Base-by-base conservation (phyloP, 768 basidiomycete species). In the Macrolepiota fuliginosa region DNA sequence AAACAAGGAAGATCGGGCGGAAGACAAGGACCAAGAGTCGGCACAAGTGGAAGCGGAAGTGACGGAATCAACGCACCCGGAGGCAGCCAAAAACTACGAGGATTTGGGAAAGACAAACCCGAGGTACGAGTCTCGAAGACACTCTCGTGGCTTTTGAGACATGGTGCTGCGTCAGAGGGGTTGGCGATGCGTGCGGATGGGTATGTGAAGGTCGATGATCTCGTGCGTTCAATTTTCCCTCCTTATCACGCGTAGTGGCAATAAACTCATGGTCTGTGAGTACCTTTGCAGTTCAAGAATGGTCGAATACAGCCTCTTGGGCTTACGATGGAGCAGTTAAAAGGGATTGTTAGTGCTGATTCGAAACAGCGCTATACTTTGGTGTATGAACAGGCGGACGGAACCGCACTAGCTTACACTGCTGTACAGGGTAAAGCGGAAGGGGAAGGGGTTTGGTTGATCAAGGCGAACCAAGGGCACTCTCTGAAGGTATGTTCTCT, bases 401-500 rank as follows among this genome's bases (percentile, higher is more conserved):
- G 58, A 13, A 68, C 65, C 15, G 52, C 60, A 15, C 49, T 55
- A 0, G 51, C 37, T 53, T 35, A 40, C 12, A 54, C 66, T 40
- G 62, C 51, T 58, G 67, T 72, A 32, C 53, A 70, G 25, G 67
- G 66, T 25, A 24, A 61, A 35, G 56, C 9, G 22, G 29, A 54
- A 56, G 35, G 67, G 3, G 76, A 70, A 10, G 75, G 80, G 9
- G 70, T 79, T n/a, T 91, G 91, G 91, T 92, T 89, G 88, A 93
- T 96, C 65, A 82, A 89, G 37, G 94, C 94, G 7, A 94, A 92
- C 66, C 94, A 96, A 72, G 94, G 94, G 0, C 94, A 96, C 74
- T 90, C 92, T 0, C 77, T 96, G 50, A 83, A 88, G 80, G 94
- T 88, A 62, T 25, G 78, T 64, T 45, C 10, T 32, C 15, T n/a